Evolutionary conservation across 768 basidiomycete species (phyloP).

Genomic region (Paxillus rubicundulus): DNA sequence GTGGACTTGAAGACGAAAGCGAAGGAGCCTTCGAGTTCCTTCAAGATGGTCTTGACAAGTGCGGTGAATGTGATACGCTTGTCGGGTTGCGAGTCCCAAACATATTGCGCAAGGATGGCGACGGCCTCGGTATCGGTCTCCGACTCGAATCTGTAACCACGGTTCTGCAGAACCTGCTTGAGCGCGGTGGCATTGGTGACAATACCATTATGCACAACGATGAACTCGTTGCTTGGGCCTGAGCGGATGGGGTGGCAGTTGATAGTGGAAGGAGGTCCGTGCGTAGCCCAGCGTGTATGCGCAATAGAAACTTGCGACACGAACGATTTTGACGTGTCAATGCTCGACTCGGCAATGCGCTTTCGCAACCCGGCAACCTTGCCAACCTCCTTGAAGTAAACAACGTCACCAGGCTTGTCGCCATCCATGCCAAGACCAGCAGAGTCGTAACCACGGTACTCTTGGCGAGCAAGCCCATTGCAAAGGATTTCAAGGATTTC

Average conservation of each 20-base stretch:
- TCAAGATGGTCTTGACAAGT: slow-evolving; percentile 91
- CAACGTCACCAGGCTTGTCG: slow-evolving; percentile 70
- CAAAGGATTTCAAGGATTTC: slow-evolving; percentile 88
- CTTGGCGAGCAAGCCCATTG: slow-evolving; percentile 89
- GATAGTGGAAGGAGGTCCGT: slow-evolving; percentile 80
- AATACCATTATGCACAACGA: slow-evolving; percentile 97
- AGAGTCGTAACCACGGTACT: slow-evolving; percentile 98
- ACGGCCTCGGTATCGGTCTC: slow-evolving; percentile 99
- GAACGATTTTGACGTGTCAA: slow-evolving; percentile 76
- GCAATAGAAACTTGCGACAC: slow-evolving; percentile 93
- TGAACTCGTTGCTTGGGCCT: slow-evolving; percentile 79
- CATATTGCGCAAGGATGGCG: slow-evolving; percentile 93
- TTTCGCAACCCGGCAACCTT: slow-evolving; percentile 93
- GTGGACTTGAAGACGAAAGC: slow-evolving; percentile 98
- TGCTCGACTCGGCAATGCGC: slow-evolving; percentile 67
- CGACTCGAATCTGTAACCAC: slow-evolving; percentile 89
- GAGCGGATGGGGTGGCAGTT: slow-evolving; percentile 97
- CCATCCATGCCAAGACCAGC: slow-evolving; percentile 91
- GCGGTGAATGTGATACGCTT: slow-evolving; percentile 86
- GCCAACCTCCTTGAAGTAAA: slow-evolving; percentile 97
- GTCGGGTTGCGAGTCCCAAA: slow-evolving; percentile 89
- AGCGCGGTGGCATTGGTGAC: slow-evolving; percentile 93
- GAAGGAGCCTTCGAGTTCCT: slow-evolving; percentile 98
- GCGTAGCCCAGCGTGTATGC: slow-evolving; percentile 99
- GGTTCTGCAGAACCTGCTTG: slow-evolving; percentile 89